Evolutionary conservation across 2,329 filamentous ascomycete species (phyloP).

Genomic region (Phaeosphaeria sp.): DNA sequence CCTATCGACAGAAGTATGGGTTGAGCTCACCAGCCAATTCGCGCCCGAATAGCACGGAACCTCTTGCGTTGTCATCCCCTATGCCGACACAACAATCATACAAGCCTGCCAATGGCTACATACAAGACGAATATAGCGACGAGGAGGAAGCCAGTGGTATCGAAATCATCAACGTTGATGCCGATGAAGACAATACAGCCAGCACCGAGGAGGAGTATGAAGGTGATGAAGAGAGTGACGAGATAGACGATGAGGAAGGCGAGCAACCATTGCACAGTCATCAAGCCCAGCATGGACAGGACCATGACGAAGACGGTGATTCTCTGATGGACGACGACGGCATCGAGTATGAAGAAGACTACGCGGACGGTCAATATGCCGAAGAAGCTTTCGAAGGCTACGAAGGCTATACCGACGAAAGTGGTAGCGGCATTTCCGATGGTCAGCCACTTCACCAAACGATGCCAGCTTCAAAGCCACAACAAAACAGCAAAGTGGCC

Average conservation of each 20-base stretch:
- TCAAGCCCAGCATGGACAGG: background rate
- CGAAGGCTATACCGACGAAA: conserved; percentile 14
- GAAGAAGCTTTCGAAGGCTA: background rate
- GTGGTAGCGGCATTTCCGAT: background rate
- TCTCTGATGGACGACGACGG: conserved; percentile 21
- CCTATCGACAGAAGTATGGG: conserved; percentile 28
- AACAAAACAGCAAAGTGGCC: conserved; percentile 6
- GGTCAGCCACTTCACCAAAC: background rate
- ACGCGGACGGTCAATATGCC: background rate
- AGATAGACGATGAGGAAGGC: conserved; percentile 9
- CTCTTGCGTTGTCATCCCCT: conserved; percentile 31
- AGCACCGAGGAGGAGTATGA: conserved; percentile 19
- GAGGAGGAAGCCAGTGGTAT: conserved; percentile 10
- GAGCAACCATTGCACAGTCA: background rate
- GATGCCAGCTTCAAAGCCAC: conserved; percentile 1
- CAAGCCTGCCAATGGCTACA: conserved; percentile 11
- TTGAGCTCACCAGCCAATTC: conserved; percentile 21
- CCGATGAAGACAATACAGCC: conserved; percentile 13
- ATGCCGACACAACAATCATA: conserved; percentile 30
- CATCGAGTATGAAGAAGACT: conserved; percentile 15
- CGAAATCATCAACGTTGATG: conserved; percentile 14
- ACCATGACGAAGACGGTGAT: conserved; percentile 10
- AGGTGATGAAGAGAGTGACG: conserved; percentile 10
- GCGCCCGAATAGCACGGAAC: conserved; percentile 22
- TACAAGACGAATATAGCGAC: conserved; percentile 16